phyloP scores from a whole-genome alignment of 192 early-diverging fungal genomes.

The Backusella morwellensis region DNA sequence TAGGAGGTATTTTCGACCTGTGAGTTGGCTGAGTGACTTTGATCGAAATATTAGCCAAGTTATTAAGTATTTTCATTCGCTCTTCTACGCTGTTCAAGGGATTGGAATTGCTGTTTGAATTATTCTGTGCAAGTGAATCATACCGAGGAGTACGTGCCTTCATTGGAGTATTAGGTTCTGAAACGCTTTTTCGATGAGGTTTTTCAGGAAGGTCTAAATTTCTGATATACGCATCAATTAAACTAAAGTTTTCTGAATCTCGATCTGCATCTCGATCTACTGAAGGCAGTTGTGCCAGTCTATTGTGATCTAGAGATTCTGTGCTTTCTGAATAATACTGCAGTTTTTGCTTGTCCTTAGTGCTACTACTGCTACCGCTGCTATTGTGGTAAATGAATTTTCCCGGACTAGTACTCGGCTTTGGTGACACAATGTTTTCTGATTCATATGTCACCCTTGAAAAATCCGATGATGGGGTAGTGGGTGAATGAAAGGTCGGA shows the following conservation, averaged over 20 bases:
- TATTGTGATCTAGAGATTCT: neutral
- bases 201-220: neutral
- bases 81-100: neutral
- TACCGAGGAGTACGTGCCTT: neutral
- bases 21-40: slow-evolving; percentile 49
- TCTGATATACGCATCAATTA: neutral
- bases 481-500: neutral
- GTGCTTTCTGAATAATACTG: neutral
- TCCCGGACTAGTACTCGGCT: neutral
- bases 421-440: neutral
- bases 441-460: neutral
- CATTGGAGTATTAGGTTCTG: neutral
- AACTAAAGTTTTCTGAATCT: neutral
- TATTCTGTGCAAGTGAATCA: neutral
- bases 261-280: neutral
- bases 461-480: neutral
- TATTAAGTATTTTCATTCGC: neutral
- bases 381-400: neutral
- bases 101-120: neutral
- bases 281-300: neutral
- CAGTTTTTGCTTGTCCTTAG: neutral
- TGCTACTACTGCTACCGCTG: neutral
- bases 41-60: slow-evolving; percentile 25
- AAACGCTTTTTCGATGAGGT: neutral
- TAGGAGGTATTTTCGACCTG: slow-evolving; percentile 51